Conservation (phyloP, 2,329 filamentous ascomycete genomes). For the Nectriaceae sp. region DNA sequence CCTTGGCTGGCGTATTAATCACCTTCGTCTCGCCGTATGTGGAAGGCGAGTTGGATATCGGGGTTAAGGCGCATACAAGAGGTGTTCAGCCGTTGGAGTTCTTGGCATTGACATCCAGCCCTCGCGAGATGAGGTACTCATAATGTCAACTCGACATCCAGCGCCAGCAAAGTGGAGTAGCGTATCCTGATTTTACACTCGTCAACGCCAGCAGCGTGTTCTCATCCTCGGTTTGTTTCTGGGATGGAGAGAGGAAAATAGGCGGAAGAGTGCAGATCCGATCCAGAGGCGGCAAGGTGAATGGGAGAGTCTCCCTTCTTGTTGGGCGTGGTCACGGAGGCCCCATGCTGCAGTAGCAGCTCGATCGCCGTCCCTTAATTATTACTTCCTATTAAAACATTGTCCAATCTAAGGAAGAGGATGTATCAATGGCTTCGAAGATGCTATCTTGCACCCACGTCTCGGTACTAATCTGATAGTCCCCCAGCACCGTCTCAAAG, state of each 20-base stretch:
- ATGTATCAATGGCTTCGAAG: too few relatives aligned
- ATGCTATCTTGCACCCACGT: too few relatives aligned
- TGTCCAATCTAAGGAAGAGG: too few relatives aligned
- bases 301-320: constrained; percentile 19
- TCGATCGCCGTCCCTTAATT: neutral
- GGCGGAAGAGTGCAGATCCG: constrained; percentile 7
- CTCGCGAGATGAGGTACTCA: constrained; percentile 15
- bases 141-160: constrained; percentile 16
- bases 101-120: constrained; percentile 18
- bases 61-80: constrained; percentile 25
- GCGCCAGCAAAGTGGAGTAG: constrained; percentile 28
- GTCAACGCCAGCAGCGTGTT: neutral
- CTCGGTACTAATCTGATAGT: too few relatives aligned
- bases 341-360: neutral
- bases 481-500: too few relatives aligned
- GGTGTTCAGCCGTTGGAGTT: constrained; percentile 30
- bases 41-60: neutral
- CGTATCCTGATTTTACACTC: constrained; percentile 21
- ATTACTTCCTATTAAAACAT: too few relatives aligned
- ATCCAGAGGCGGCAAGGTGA: constrained; percentile 11
- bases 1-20: too few relatives aligned
- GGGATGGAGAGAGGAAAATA: constrained; percentile 13
- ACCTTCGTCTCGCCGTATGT: too few relatives aligned
- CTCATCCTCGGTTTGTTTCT: neutral
- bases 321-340: constrained; percentile 1